Percentiles rank a stretch among this genome's conserved stretches.
These are phyloP conservation scores for Ballota nigra DNA, from an alignment of 257 asterid genomes.

Conservation along the genomic window DNA sequence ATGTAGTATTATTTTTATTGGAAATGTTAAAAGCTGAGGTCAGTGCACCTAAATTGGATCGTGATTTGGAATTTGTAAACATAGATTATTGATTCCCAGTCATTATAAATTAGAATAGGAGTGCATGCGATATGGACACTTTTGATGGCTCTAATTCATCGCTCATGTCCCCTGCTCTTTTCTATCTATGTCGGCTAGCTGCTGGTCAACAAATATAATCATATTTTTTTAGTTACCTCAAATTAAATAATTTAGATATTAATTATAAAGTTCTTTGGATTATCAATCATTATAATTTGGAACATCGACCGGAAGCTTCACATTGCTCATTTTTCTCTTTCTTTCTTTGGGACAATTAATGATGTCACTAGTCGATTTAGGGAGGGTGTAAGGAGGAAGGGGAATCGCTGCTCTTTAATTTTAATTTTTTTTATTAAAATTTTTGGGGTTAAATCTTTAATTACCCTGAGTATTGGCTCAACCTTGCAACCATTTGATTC, in stretches of 20 bases:
- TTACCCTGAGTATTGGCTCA: too few species aligned
- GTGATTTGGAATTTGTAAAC: constrained; percentile 18
- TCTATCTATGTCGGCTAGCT: not conserved
- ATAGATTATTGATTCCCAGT: constrained; percentile 6
- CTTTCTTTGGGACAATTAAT: too few species aligned
- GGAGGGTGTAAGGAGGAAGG: too few species aligned
- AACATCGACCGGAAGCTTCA: not conserved
- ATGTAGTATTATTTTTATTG: too few species aligned
- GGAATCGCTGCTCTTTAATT: too few species aligned
- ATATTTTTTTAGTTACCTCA: not conserved
- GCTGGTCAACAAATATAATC: not conserved
- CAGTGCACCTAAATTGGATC: constrained; percentile 30
- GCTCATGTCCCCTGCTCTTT: not conserved
- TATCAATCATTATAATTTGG: not conserved
- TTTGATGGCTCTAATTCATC: constrained; percentile 18
- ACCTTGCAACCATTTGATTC: too few species aligned
- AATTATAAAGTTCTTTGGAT: not conserved
- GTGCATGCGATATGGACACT: constrained; percentile 20
- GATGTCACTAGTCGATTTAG: not conserved
- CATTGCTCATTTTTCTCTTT: too few species aligned
- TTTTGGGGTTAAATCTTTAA: too few species aligned
- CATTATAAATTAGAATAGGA: not conserved
- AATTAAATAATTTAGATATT: not conserved
- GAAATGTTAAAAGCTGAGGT: too few species aligned
- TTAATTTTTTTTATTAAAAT: too few species aligned